Evolutionary conservation across 805 yeast species (phyloP).

Genomic region (Maudiozyma pseudohumilis): DNA sequence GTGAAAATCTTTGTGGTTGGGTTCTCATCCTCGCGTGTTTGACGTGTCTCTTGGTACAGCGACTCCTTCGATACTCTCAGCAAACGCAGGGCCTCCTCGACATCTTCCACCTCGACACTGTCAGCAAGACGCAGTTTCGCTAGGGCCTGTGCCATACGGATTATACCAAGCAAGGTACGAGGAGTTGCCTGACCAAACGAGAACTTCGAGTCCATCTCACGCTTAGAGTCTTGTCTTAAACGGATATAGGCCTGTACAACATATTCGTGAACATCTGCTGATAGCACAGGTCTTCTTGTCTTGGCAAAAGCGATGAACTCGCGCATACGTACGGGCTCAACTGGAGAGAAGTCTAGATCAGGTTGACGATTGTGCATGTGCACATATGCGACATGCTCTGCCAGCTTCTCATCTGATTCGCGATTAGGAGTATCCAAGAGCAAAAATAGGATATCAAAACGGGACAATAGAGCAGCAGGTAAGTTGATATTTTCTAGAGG

Average conservation of each 20-base stretch:
- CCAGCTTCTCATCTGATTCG: slow-evolving; percentile 75
- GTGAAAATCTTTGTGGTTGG: slow-evolving; percentile 61
- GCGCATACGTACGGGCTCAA: slow-evolving; percentile 71
- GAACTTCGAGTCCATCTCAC: slow-evolving; percentile 57
- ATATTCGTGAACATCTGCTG: slow-evolving; percentile 74
- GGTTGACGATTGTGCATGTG: slow-evolving; percentile 93
- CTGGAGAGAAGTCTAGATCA: slow-evolving; percentile 58
- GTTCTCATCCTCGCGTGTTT: slow-evolving; percentile 50
- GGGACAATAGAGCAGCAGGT: slow-evolving; percentile 91
- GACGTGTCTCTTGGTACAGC: slow-evolving; percentile 44
- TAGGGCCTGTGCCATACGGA: slow-evolving; percentile 88
- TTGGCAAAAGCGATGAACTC: slow-evolving; percentile 84
- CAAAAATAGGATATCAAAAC: slow-evolving; percentile 85
- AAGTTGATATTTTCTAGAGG: slow-evolving; percentile 93
- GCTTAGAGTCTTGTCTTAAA: slow-evolving; percentile 86
- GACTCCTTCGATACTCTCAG: slow-evolving; percentile 81
- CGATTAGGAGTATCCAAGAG: slow-evolving; percentile 75
- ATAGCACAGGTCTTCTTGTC: slow-evolving; percentile 73
- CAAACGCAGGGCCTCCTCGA: slow-evolving; percentile 89
- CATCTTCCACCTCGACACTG: slow-evolving; percentile 65
- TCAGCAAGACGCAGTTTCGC: slow-evolving; percentile 81
- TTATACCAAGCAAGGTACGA: slow-evolving; percentile 81
- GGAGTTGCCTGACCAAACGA: slow-evolving; percentile 92
- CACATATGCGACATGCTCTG: slow-evolving; percentile 89
- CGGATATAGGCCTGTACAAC: slow-evolving; percentile 80